Conservation (phyloP, 768 basidiomycete genomes). For the Tylopilus vinaceipallidus region DNA sequence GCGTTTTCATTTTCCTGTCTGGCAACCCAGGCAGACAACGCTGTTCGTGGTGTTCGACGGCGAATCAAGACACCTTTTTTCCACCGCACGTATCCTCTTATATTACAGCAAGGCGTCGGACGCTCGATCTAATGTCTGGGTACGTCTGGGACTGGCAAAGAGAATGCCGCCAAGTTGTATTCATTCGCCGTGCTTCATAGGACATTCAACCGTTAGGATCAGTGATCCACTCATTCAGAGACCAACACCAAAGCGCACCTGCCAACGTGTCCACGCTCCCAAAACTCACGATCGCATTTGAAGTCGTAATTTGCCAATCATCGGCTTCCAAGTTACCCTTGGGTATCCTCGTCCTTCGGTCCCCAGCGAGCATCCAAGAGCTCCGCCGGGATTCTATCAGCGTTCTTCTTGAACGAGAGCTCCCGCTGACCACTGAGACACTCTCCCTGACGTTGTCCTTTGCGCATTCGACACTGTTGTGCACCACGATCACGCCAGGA, state of each 20-base stretch:
- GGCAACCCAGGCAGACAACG: slow-evolving; percentile 26
- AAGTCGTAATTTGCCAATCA: slow-evolving; percentile 12
- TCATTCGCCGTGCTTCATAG: slow-evolving; percentile 2
- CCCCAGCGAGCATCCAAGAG: slow-evolving; percentile 6
- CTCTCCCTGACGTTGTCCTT: slow-evolving; percentile 21
- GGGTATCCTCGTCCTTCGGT: slow-evolving; percentile 14
- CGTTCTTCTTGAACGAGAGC: slow-evolving; percentile 16
- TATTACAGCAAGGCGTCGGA: slow-evolving; percentile 13
- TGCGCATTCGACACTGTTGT: slow-evolving; percentile 21
- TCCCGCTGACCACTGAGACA: slow-evolving; percentile 14
- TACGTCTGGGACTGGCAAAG: slow-evolving; percentile 7
- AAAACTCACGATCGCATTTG: slow-evolving; percentile 19
- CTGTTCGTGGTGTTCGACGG: slow-evolving; percentile 22
- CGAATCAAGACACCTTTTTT: slow-evolving; percentile 21
- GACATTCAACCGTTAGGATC: slow-evolving; percentile 18
- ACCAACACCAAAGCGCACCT: not conserved
- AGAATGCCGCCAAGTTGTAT: not conserved
- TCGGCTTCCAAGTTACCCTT: slow-evolving; percentile 1
- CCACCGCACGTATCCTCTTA: slow-evolving; percentile 19
- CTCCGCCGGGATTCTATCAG: slow-evolving; percentile 1
- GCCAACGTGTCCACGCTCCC: slow-evolving; percentile 18
- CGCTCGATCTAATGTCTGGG: slow-evolving; percentile 17
- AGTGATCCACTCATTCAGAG: slow-evolving; percentile 8
- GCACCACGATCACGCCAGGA: slow-evolving; percentile 5
- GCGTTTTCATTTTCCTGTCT: slow-evolving; percentile 17